A percentile compares a stretch with the other conserved stretches of the same genome.
Evolutionary conservation across 2,329 filamentous ascomycete genomes (phyloP).

Genomic region (Xylaria polymorpha): DNA sequence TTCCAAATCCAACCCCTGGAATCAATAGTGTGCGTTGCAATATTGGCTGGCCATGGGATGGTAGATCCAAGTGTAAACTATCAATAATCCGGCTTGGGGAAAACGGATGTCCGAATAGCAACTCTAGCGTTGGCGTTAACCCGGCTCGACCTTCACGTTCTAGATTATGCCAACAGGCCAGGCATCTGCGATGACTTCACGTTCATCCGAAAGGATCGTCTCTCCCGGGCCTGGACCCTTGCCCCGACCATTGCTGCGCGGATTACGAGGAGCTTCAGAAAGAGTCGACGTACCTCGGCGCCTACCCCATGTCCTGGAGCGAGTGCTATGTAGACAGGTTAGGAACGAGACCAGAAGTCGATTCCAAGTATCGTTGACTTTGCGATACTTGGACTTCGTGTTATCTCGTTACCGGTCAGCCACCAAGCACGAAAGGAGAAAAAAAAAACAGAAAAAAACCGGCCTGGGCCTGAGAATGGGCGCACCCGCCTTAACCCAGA

Average conservation of each 20-base stretch:
- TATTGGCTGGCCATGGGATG: background rate
- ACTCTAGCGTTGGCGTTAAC: background rate
- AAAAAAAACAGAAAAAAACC: background rate
- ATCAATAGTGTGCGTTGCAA: background rate
- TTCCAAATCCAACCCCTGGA: constrained; percentile 7
- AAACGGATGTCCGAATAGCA: background rate
- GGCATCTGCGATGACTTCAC: background rate
- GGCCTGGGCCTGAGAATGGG: background rate
- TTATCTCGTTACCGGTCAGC: background rate
- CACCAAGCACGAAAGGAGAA: background rate
- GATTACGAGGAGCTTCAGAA: background rate
- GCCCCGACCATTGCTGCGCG: background rate
- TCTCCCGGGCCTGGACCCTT: background rate
- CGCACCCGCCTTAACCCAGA: background rate
- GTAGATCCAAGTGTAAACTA: background rate
- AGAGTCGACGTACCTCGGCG: background rate
- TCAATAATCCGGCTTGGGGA: background rate
- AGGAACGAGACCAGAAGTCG: background rate
- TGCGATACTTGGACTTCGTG: background rate
- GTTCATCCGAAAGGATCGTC: too few relatives aligned
- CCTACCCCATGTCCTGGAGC: background rate
- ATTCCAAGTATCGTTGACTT: background rate
- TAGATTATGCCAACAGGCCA: background rate
- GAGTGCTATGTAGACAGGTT: too few relatives aligned
- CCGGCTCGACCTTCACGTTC: background rate